Evolutionary conservation across 2,329 filamentous ascomycete species (phyloP).

Genomic region (Fusarium secorum): DNA sequence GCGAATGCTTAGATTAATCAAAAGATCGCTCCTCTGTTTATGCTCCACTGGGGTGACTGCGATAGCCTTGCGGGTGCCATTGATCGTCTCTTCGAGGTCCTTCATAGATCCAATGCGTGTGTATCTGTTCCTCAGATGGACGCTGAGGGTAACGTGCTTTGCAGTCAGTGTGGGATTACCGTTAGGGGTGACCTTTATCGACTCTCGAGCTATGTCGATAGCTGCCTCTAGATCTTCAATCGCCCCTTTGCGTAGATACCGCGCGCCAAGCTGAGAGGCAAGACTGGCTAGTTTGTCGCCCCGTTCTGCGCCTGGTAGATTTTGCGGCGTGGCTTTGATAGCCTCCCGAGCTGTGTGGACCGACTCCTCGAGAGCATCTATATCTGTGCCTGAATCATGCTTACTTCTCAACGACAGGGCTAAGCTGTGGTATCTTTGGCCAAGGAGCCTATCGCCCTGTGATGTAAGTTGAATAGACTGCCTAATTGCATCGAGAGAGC

Average conservation of each 20-base stretch:
- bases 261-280: not conserved
- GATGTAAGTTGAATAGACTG: accelerated
- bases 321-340: not conserved
- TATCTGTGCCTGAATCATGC: not conserved
- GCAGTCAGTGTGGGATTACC: not conserved
- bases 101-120: no score
- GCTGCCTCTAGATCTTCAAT: not conserved
- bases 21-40: no score
- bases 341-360: not conserved
- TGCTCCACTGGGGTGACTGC: no score
- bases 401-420: not conserved
- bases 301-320: not conserved
- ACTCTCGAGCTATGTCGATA: not conserved
- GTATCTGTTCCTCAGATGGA: no score
- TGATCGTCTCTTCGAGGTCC: no score
- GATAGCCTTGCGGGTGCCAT: no score
- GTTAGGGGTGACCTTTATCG: not conserved
- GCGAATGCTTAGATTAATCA: no score
- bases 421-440: not conserved
- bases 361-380: not conserved
- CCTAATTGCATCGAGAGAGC: no score
- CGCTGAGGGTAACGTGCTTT: not conserved
- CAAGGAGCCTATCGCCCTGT: no score
- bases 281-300: not conserved
- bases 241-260: not conserved